Evolutionary conservation across 176 grass and related monocot species (phyloP).

Genomic region (Phragmites australis): DNA sequence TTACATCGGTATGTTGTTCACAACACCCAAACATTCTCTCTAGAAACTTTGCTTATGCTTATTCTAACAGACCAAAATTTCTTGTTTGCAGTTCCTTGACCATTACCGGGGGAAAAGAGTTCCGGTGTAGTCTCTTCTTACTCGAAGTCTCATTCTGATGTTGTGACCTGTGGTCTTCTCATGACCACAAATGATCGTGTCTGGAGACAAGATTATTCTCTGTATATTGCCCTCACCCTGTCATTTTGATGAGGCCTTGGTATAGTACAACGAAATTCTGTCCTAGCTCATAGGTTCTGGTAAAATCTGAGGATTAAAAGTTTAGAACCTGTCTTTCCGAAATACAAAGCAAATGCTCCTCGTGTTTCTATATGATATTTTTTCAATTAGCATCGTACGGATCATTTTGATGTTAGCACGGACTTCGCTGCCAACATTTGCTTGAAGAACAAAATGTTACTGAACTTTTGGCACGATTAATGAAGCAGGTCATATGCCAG

Average conservation of each 20-base stretch:
- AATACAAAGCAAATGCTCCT: not conserved
- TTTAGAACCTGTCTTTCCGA: not conserved
- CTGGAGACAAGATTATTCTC: not conserved
- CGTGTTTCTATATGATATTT: not conserved
- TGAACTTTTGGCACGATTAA: not conserved
- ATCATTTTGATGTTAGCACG: not conserved
- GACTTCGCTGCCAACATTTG: not conserved
- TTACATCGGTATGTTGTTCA: slow-evolving; percentile 61
- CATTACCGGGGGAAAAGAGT: slow-evolving; percentile 78
- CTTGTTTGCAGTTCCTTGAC: slow-evolving; percentile 65
- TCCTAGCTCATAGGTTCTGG: not conserved
- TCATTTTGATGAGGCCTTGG: not conserved
- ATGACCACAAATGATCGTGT: not conserved
- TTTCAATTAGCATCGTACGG: not conserved
- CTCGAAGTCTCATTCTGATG: not conserved
- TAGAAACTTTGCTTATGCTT: not conserved
- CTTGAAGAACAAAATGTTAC: not conserved
- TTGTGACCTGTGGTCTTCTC: slow-evolving; percentile 15
- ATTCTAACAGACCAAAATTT: slow-evolving; percentile 5
- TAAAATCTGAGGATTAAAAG: not conserved
- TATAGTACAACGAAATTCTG: not conserved
- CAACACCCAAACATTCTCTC: not conserved
- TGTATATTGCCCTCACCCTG: slow-evolving; percentile 12
- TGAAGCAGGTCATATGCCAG: not conserved
- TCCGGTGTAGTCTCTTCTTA: slow-evolving; percentile 47